Base-by-base conservation (phyloP, 768 basidiomycete genomes). In the Mycena indigotica region DNA sequence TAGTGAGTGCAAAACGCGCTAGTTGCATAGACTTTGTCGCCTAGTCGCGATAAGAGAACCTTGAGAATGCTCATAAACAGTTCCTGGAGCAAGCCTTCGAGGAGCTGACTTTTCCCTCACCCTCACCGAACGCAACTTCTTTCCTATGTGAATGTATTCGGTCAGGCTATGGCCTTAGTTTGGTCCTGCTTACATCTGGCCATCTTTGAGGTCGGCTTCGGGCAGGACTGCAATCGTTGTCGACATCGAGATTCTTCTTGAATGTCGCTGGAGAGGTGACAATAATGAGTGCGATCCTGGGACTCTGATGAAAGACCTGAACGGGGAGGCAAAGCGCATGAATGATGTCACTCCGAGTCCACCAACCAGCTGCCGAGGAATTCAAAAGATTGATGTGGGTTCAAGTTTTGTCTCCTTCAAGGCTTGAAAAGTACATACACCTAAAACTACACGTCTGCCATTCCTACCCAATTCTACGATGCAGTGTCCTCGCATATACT, bases 1-100 rank as follows among this genome's bases (percentile, higher is more conserved):
- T 94, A 95, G 70, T 96, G 94, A 2, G 93, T 95, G 73, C 94
- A 96, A 72, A 84, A 89, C 2, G 90, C 90, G 58, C 85, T 87
- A 0, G 89, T 94, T 5, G 92, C 90, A 63, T 89, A 79, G 1
- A 93, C 75, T 62, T 87, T 83, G 65, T 88, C 86, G 26, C 87
- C 88, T 17, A 95, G 71, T 50, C 87, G 85, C 41, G 41, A 44
- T 44, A 44, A 44, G 41, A 44, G 41, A 19, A 44, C 41, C 41
- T 44, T n/a, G n/a, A n/a, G n/a, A n/a, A 44, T 44, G 8, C 41
- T 15, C 41, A 8, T 23, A 44, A 15, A 15, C 13, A 6, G 8
- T 44, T 44, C 8, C 21, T 23, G 41, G 21, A 21, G 6, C 12
- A 19, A 8, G 15, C 41, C 41, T 8, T 16, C 10, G 8, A 44